Evolutionary conservation across 352 stramenopile species (phyloP).

Genomic region (Phytopythium montanum): DNA sequence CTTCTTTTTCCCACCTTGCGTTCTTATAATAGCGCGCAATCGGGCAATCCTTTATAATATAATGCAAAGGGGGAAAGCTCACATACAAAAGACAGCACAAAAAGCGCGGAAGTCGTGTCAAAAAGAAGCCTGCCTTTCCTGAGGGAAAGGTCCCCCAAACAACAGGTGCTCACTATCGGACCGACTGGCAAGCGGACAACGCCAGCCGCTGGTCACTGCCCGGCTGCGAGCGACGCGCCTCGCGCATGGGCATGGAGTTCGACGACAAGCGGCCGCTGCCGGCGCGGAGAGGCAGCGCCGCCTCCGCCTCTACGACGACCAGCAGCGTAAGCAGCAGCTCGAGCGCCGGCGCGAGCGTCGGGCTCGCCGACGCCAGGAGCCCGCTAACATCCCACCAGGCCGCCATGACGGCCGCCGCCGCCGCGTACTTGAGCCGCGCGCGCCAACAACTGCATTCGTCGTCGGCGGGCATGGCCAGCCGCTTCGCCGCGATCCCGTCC

Average conservation of each 20-base stretch:
- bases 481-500: constrained; percentile 5
- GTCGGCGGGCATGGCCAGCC: constrained; percentile 8
- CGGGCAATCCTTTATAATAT: not conserved
- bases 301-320: constrained; percentile 5
- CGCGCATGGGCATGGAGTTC: not conserved
- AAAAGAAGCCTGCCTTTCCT: not conserved
- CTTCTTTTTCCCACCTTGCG: not conserved
- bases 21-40: not conserved
- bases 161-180: constrained; percentile 4
- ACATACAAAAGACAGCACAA: not conserved
- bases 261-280: constrained; percentile 1
- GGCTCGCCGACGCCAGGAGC: not conserved
- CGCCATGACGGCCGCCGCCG: constrained; percentile 8
- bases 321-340: constrained; percentile 8
- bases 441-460: constrained; percentile 10
- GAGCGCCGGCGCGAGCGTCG: constrained; percentile 1
- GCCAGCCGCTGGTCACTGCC: not conserved
- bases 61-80: not conserved
- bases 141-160: not conserved
- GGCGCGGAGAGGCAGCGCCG: constrained; percentile 4
- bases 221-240: not conserved
- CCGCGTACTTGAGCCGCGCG: constrained; percentile 6
- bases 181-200: not conserved
- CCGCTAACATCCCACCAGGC: constrained; percentile 6
- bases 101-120: not conserved